Conservation (phyloP, 176 grass and related monocot species). For the Typha latifolia region DNA sequence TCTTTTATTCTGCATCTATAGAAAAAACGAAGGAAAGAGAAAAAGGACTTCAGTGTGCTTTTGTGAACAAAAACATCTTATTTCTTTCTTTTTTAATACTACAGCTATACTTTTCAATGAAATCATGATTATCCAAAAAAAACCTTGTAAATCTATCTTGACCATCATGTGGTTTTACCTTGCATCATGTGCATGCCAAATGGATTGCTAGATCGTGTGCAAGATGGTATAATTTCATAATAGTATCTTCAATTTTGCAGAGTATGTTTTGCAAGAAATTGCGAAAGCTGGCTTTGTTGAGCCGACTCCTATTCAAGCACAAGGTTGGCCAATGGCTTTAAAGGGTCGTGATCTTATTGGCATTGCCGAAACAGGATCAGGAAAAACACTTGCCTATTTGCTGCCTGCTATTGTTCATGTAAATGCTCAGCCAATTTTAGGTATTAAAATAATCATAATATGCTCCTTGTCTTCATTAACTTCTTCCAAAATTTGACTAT, state of each 20-base stretch:
- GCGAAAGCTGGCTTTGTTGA: constrained; percentile 81
- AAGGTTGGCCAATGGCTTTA: constrained; percentile 97
- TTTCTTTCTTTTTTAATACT: no score
- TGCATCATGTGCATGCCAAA: no score
- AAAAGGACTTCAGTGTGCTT: no score
- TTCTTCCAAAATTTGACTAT: no score
- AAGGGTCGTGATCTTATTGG: constrained; percentile 91
- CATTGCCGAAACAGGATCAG: constrained; percentile 97
- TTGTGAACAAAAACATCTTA: no score
- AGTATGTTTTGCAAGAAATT: constrained; percentile 89
- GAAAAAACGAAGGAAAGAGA: no score
- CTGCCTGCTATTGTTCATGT: constrained; percentile 94
- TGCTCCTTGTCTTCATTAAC: not conserved
- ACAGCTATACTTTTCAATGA: no score
- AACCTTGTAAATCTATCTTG: no score
- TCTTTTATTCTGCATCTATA: no score
- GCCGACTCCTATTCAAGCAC: constrained; percentile 87
- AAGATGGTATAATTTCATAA: constrained; percentile 1
- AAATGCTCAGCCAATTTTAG: constrained; percentile 91
- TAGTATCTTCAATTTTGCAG: constrained; percentile 29
- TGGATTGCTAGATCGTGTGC: not conserved
- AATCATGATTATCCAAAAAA: no score
- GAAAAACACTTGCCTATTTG: constrained; percentile 90
- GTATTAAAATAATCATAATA: constrained; percentile 25
- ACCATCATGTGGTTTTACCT: no score